Percentiles rank a stretch among this genome's conserved stretches.
phyloP scores from a whole-genome alignment of 2,329 filamentous ascomycete species.

The Neopestalotiopsis clavispora region DNA sequence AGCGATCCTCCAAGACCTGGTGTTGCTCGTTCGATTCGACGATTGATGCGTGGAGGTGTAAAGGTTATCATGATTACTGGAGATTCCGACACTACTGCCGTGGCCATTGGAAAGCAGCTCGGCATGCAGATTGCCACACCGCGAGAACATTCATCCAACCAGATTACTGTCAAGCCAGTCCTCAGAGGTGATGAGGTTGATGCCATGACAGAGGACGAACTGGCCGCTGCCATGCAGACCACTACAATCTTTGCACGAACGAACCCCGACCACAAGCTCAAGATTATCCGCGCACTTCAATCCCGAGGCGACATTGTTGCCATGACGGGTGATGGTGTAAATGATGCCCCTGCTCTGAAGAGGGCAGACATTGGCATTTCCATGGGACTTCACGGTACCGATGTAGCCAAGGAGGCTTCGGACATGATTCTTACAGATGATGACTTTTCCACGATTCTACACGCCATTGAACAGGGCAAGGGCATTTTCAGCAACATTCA shows the following conservation, averaged over 20 bases:
- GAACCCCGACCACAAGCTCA: conserved; percentile 97
- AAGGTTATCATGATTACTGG: conserved; percentile 99
- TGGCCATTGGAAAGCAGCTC: conserved; percentile 93
- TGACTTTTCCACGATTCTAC: conserved; percentile 89
- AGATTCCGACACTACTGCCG: conserved; percentile 90
- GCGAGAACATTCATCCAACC: conserved; percentile 56
- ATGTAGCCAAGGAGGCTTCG: conserved; percentile 95
- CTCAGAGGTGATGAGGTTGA: conserved; percentile 93
- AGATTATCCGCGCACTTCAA: conserved; percentile 91
- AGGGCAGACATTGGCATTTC: conserved; percentile 97
- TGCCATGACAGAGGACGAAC: conserved; percentile 82
- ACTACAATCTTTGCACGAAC: conserved; percentile 96
- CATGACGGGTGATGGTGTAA: conserved; percentile 98
- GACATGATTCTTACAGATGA: conserved; percentile 93
- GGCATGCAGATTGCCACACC: conserved; percentile 80
- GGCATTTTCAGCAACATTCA: conserved; percentile 99
- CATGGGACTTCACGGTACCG: conserved; percentile 93
- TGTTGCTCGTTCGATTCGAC: conserved; percentile 86
- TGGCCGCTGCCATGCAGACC: conserved; percentile 82
- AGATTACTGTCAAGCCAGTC: conserved; percentile 71
- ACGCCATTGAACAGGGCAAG: conserved; percentile 97
- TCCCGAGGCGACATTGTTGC: conserved; percentile 94
- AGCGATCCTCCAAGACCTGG: conserved; percentile 92
- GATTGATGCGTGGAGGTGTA: conserved; percentile 90
- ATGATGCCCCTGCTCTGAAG: conserved; percentile 95